Conservation (phyloP, 257 asterid genomes). For the Nemophila menziesii region DNA sequence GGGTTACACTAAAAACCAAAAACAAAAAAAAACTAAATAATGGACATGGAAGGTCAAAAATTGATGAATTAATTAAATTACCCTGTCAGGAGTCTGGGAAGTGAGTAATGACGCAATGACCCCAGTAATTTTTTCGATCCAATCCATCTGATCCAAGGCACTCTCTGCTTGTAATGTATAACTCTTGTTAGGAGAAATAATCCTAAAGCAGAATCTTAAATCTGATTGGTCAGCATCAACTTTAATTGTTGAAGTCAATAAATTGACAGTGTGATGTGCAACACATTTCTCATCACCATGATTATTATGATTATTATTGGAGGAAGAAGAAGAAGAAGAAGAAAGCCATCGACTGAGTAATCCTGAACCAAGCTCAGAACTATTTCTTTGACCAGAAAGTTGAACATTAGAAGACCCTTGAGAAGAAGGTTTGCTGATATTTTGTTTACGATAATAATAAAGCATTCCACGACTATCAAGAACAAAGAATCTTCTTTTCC, state of each 20-base stretch:
- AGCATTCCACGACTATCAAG: conserved; percentile 86
- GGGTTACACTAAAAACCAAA: conserved; percentile 54
- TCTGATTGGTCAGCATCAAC: conserved; percentile 87
- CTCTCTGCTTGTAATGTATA: conserved; percentile 97
- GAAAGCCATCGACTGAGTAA: conserved; percentile 82
- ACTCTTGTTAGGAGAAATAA: conserved; percentile 80
- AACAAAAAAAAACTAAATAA: neutral
- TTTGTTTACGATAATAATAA: conserved; percentile 76
- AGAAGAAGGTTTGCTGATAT: conserved; percentile 59
- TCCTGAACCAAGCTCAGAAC: conserved; percentile 86
- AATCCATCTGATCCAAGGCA: conserved; percentile 97
- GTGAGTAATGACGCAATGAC: conserved; percentile 93
- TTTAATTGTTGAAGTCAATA: conserved; percentile 77
- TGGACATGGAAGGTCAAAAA: neutral
- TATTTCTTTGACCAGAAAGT: conserved; percentile 63
- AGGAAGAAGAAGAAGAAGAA: conserved; percentile 50
- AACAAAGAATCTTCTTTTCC: conserved; percentile 89
- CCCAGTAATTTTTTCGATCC: conserved; percentile 99
- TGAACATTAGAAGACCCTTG: conserved; percentile 71
- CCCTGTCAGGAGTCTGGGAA: conserved; percentile 96
- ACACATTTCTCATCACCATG: conserved; percentile 84
- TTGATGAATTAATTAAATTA: conserved; percentile 17
- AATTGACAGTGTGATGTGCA: conserved; percentile 79
- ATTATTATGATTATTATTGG: no score
- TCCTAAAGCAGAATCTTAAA: conserved; percentile 76